A percentile compares a stretch with the other conserved stretches of the same genome.
Evolutionary conservation across 768 basidiomycete species (phyloP).

Genomic region (Pilatotrama ljubarskyi): DNA sequence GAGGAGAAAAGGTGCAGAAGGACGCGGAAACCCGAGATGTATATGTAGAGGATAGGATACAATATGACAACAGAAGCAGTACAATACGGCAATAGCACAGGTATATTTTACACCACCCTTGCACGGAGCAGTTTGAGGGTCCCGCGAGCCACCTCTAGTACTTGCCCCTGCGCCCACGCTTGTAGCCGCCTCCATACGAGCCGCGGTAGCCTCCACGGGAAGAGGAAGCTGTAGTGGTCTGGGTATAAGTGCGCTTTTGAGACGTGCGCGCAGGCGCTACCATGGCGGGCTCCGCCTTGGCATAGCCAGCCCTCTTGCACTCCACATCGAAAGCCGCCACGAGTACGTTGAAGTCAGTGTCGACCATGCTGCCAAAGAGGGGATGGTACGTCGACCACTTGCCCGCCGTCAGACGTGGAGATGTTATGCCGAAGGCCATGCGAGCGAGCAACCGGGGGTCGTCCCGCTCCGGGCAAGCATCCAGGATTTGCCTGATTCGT

Average conservation of each 20-base stretch:
- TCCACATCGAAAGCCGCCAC: constrained; percentile 43
- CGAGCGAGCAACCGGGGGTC: constrained; percentile 51
- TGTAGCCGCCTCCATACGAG: constrained; percentile 15
- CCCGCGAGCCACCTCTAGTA: neutral
- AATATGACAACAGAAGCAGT: too few relatives aligned
- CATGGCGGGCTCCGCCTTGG: constrained; percentile 9
- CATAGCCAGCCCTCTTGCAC: constrained; percentile 40
- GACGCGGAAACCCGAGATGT: too few relatives aligned
- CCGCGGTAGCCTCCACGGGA: constrained; percentile 8
- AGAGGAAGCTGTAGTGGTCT: constrained; percentile 3
- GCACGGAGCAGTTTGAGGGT: neutral
- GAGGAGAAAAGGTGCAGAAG: too few relatives aligned
- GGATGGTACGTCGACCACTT: constrained; percentile 44
- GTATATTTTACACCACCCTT: neutral
- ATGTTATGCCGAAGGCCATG: constrained; percentile 51
- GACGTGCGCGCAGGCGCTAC: constrained; percentile 4
- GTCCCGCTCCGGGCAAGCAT: constrained; percentile 46
- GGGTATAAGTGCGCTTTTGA: constrained; percentile 26
- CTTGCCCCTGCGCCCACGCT: constrained; percentile 10
- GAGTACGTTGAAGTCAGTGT: constrained; percentile 41
- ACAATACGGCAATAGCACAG: too few relatives aligned
- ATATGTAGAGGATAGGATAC: neutral
- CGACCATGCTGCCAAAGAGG: constrained; percentile 46
- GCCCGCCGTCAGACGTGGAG: constrained; percentile 42
- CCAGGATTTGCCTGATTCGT: constrained; percentile 39